A percentile compares a stretch with the other conserved stretches of the same genome.
Conservation (phyloP, 768 basidiomycete genomes). For the Suillus bovinus region DNA sequence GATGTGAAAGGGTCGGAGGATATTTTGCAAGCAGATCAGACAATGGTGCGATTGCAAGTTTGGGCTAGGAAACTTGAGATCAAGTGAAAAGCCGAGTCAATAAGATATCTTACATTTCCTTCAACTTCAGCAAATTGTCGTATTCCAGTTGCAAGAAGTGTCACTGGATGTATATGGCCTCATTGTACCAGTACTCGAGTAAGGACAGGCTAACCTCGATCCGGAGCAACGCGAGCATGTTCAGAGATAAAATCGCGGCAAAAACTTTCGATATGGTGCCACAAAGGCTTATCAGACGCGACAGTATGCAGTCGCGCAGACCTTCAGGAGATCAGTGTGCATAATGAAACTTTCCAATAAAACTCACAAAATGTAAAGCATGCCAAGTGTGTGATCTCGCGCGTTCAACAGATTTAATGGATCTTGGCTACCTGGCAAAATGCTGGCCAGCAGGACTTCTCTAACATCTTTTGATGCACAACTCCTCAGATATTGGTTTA, state of each 20-base stretch:
- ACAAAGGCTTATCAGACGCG: conserved; percentile 40
- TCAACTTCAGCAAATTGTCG: conserved; percentile 45
- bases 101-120: conserved; percentile 50
- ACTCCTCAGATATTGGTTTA: conserved; percentile 47
- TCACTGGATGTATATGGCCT: conserved; percentile 45
- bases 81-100: conserved; percentile 4
- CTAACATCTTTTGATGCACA: conserved; percentile 56
- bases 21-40: conserved; percentile 62
- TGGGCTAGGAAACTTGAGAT: conserved; percentile 35
- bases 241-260: conserved; percentile 62
- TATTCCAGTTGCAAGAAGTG: conserved; percentile 65
- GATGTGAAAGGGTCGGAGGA: conserved; percentile 51
- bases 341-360: conserved; percentile 1
- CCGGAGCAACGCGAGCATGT: conserved; percentile 66
- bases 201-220: conserved; percentile 49
- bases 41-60: conserved; percentile 57
- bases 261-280: conserved; percentile 52
- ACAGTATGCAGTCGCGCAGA: conserved; percentile 55
- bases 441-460: conserved; percentile 55
- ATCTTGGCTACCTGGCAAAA: conserved; percentile 62
- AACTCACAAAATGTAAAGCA: conserved; percentile 67
- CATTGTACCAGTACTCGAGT: neutral
- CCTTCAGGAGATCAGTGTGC: conserved; percentile 33
- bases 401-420: conserved; percentile 62
- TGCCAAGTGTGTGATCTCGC: conserved; percentile 57